Percentiles rank a stretch among this genome's conserved stretches.
These are phyloP conservation scores for Eleusine indica DNA, from an alignment of 176 grass and related monocot species.

Conservation along the genomic window DNA sequence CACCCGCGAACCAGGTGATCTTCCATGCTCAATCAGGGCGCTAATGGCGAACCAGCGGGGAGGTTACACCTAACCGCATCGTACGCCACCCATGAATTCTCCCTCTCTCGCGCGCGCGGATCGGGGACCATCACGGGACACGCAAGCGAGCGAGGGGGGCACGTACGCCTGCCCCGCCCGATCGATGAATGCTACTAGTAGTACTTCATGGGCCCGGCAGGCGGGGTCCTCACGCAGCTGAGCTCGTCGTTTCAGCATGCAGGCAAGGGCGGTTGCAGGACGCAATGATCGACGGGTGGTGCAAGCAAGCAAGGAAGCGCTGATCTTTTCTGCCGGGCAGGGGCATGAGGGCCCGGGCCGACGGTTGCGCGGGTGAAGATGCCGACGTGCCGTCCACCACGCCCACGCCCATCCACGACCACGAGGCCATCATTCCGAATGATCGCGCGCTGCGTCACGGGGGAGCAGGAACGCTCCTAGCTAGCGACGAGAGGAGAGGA, in stretches of 20 bases:
- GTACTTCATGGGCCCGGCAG: too few relatives aligned
- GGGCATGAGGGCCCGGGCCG: slow-evolving; percentile 31
- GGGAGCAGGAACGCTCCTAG: not conserved
- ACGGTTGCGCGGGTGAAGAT: slow-evolving; percentile 17
- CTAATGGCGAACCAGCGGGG: not conserved
- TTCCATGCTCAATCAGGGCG: not conserved
- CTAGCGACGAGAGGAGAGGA: too few relatives aligned
- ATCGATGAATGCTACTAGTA: not conserved
- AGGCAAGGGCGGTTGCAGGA: not conserved
- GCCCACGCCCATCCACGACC: not conserved
- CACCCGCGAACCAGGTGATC: not conserved
- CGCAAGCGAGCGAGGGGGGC: not conserved
- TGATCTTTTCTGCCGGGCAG: not conserved
- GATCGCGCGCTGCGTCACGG: slow-evolving; percentile 10
- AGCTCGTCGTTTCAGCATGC: too few relatives aligned
- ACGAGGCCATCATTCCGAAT: slow-evolving; percentile 14
- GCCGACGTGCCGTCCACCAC: slow-evolving; percentile 24
- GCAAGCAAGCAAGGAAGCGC: not conserved
- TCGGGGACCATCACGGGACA: not conserved
- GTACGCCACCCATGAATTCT: not conserved
- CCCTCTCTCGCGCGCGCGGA: not conserved
- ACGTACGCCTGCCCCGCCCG: slow-evolving; percentile 20
- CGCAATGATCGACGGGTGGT: slow-evolving; percentile 2
- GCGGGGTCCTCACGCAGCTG: too few relatives aligned
- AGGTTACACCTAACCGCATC: slow-evolving; percentile 28